Percentiles rank a stretch among this genome's conserved stretches.
These are phyloP conservation scores for Calonectria pteridis DNA, from an alignment of 2,329 filamentous ascomycete genomes.

Conservation along the genomic window DNA sequence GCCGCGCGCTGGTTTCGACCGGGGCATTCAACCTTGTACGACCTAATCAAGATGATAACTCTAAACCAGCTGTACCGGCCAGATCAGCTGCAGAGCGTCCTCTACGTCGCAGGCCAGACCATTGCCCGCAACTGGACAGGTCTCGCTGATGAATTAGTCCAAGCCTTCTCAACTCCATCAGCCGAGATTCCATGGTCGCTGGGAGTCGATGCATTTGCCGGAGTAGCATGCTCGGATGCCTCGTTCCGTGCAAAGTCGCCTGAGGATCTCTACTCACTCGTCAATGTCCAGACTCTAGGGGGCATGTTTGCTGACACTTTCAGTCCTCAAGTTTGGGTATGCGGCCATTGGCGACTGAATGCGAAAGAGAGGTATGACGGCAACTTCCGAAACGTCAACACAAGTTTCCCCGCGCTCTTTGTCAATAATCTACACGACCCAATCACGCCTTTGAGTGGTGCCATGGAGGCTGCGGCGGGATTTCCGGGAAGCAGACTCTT, in stretches of 20 bases:
- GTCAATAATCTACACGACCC: background rate
- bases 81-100: background rate
- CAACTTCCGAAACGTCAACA: background rate
- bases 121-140: background rate
- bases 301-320: background rate
- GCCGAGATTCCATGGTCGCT: constrained; percentile 22
- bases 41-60: background rate
- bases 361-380: background rate
- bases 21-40: background rate
- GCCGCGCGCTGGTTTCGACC: background rate
- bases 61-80: background rate
- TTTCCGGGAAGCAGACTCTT: background rate
- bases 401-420: background rate
- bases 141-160: background rate
- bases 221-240: constrained; percentile 32
- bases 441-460: background rate
- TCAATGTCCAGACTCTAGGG: background rate
- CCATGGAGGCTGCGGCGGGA: background rate
- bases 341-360: background rate
- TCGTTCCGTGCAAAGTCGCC: constrained; percentile 26
- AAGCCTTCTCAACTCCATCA: background rate
- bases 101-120: background rate
- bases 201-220: constrained; percentile 22
- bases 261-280: constrained; percentile 28
- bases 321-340: background rate